A percentile compares a stretch with the other conserved stretches of the same genome.
Conservation (phyloP, 2,329 filamentous ascomycete genomes). For the Alternaria angustiovoidea region DNA sequence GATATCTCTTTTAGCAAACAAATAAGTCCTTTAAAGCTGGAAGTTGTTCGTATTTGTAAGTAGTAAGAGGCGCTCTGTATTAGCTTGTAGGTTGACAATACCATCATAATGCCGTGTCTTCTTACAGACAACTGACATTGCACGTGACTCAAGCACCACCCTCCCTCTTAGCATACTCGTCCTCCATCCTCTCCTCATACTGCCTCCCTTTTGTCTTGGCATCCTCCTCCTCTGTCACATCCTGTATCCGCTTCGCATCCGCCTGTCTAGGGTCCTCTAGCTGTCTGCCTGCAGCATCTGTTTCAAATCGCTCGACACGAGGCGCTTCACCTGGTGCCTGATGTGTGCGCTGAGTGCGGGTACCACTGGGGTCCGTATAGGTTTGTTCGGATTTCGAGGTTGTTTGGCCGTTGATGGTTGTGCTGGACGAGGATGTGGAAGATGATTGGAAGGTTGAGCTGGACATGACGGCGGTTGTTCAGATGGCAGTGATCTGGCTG, state of each 20-base stretch:
- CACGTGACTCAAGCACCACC: constrained; percentile 46
- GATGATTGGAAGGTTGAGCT: constrained; percentile 38
- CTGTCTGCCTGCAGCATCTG: constrained; percentile 31
- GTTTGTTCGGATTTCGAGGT: constrained; percentile 35
- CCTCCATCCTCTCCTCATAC: constrained; percentile 54
- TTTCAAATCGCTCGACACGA: constrained; percentile 37
- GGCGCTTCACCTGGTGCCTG: constrained; percentile 39
- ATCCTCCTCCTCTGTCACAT: constrained; percentile 46
- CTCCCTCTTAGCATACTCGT: constrained; percentile 56
- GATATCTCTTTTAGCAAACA: neutral
- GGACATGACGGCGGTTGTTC: constrained; percentile 15
- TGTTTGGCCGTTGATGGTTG: constrained; percentile 40
- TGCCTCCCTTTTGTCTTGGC: constrained; percentile 45
- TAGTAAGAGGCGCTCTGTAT: neutral
- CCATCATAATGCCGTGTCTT: neutral
- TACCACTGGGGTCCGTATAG: constrained; percentile 40
- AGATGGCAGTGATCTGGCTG: neutral
- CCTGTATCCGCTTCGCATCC: constrained; percentile 34
- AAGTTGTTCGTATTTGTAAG: neutral
- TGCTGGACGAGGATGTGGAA: constrained; percentile 34
- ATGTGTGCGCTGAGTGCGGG: constrained; percentile 32
- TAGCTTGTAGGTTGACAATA: neutral
- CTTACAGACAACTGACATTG: neutral
- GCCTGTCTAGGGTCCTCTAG: constrained; percentile 19
- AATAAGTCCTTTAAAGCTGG: neutral